Conservation (phyloP, 2,329 filamentous ascomycete species). For the Colletotrichum coccodes region DNA sequence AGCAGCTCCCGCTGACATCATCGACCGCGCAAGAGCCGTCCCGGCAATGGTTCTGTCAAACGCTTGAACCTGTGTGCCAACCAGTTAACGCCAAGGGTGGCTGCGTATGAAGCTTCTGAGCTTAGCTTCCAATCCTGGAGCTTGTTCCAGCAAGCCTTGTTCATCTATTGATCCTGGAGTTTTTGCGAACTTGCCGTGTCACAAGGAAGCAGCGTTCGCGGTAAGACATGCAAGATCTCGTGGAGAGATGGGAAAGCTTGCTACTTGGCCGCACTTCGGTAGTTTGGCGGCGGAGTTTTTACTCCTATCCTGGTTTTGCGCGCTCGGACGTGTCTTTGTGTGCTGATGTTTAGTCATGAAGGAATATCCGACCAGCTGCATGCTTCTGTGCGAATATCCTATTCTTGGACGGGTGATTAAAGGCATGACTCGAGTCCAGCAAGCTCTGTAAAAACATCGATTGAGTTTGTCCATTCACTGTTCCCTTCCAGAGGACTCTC, state of each 20-base stretch:
- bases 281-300: neutral
- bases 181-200: neutral
- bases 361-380: neutral
- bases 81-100: conserved; percentile 10
- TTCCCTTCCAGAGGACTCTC: neutral
- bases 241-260: neutral
- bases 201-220: neutral
- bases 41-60: neutral
- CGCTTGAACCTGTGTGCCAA: neutral
- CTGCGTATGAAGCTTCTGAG: conserved; percentile 21
- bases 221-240: neutral
- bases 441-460: neutral
- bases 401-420: neutral
- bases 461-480: neutral
- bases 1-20: neutral
- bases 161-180: neutral
- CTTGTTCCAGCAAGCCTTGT: neutral
- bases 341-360: conserved; percentile 6
- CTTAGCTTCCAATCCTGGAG: conserved; percentile 19
- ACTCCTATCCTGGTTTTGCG: neutral
- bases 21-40: neutral
- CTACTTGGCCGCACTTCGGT: neutral
- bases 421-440: conserved; percentile 10
- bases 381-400: conserved; percentile 1
- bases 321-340: conserved; percentile 20